Evolutionary conservation across 768 basidiomycete genomes (phyloP).

Genomic region (Asterophora parasitica): DNA sequence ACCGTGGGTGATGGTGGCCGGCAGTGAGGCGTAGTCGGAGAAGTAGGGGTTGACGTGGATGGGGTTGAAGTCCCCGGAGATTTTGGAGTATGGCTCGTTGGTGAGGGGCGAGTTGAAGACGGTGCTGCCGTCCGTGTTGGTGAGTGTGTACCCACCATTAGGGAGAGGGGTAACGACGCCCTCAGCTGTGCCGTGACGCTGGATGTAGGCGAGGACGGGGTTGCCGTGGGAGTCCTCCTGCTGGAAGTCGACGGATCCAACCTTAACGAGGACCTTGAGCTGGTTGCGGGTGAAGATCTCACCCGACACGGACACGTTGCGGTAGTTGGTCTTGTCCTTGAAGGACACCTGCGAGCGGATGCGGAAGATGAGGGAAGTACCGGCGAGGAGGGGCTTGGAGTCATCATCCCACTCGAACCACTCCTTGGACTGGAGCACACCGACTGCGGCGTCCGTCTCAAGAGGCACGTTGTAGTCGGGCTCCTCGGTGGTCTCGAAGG

Average conservation of each 20-base stretch:
- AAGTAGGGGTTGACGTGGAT: conserved; percentile 99
- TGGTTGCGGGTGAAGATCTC: conserved; percentile 86
- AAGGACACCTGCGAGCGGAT: conserved; percentile 82
- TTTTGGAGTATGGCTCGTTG: conserved; percentile 92
- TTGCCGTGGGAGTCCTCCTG: conserved; percentile 89
- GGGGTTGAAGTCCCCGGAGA: conserved; percentile 98
- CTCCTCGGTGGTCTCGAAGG: conserved; percentile 90
- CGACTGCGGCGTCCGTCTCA: conserved; percentile 73
- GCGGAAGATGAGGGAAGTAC: conserved; percentile 86
- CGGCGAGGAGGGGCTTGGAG: conserved; percentile 67
- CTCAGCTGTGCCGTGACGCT: conserved; percentile 82
- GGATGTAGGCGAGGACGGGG: conserved; percentile 87
- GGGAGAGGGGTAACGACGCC: conserved; percentile 74
- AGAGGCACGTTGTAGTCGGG: conserved; percentile 82
- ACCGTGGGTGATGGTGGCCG: conserved; percentile 96
- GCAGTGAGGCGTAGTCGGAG: conserved; percentile 86
- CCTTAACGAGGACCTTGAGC: conserved; percentile 82
- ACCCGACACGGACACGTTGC: conserved; percentile 76
- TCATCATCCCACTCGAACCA: conserved; percentile 98
- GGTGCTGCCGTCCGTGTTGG: conserved; percentile 52
- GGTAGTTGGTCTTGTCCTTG: conserved; percentile 85
- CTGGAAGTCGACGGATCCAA: conserved; percentile 82
- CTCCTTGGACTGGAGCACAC: conserved; percentile 91
- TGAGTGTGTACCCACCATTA: conserved; percentile 83
- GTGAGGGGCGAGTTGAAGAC: conserved; percentile 80